These are phyloP conservation scores for Entrophospora sp. DNA, from an alignment of 192 early-diverging fungal species.

Conservation along the genomic window DNA sequence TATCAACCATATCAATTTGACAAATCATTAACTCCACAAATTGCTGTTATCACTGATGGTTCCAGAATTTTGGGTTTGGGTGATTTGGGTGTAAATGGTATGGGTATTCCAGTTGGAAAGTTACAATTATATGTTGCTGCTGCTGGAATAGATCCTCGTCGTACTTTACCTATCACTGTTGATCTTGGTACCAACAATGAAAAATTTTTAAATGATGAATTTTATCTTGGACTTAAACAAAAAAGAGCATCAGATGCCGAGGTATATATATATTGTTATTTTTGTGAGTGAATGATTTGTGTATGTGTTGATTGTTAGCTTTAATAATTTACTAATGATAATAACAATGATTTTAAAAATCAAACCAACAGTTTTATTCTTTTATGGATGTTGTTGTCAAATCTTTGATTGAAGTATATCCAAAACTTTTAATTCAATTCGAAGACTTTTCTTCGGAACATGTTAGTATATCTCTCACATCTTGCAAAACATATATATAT, in stretches of 20 bases:
- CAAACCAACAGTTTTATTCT: slow-evolving; percentile 52
- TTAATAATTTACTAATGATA: not conserved
- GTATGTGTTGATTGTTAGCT: not conserved
- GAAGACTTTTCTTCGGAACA: slow-evolving; percentile 95
- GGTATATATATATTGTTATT: slow-evolving; percentile 25
- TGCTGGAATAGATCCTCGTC: slow-evolving; percentile 76
- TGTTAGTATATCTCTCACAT: not conserved
- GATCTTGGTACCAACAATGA: slow-evolving; percentile 90
- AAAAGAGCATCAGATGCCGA: slow-evolving; percentile 53
- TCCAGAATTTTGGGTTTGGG: slow-evolving; percentile 90
- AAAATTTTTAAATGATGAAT: slow-evolving; percentile 70
- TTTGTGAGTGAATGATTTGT: slow-evolving; percentile 13
- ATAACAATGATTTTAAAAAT: not conserved
- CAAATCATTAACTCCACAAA: slow-evolving; percentile 52
- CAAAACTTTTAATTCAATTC: slow-evolving; percentile 84
- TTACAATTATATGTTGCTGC: slow-evolving; percentile 85
- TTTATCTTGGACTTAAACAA: slow-evolving; percentile 78
- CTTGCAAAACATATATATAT: not conserved
- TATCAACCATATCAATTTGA: slow-evolving; percentile 62
- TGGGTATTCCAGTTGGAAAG: slow-evolving; percentile 96
- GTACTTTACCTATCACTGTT: slow-evolving; percentile 83
- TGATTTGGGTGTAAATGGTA: slow-evolving; percentile 90
- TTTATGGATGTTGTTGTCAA: slow-evolving; percentile 78
- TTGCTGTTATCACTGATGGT: slow-evolving; percentile 93
- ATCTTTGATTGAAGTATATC: slow-evolving; percentile 61